phyloP scores from a whole-genome alignment of 2,329 filamentous ascomycete species.

The Verticillium longisporum region DNA sequence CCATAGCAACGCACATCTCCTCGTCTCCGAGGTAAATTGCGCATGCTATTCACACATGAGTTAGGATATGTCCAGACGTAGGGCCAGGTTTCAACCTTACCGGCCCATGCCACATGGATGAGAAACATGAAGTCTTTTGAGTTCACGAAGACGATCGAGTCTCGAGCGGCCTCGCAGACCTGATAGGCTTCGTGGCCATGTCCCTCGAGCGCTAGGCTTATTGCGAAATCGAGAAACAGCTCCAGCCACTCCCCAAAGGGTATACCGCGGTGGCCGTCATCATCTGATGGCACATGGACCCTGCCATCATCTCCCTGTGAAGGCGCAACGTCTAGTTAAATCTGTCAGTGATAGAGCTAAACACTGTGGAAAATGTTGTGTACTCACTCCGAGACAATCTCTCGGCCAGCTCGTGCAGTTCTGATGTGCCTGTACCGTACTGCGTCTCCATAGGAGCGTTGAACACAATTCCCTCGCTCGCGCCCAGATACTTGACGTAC shows the following conservation, averaged over 20 bases:
- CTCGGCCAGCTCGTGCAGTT: slow-evolving; percentile 49
- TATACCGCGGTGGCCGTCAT: slow-evolving; percentile 62
- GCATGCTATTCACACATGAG: slow-evolving; percentile 49
- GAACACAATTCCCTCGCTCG: slow-evolving; percentile 11
- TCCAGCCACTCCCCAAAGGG: slow-evolving; percentile 82
- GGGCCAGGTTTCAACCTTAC: slow-evolving; percentile 32
- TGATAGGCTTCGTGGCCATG: slow-evolving; percentile 69
- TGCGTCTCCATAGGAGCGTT: slow-evolving; percentile 9
- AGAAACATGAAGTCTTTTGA: slow-evolving; percentile 59
- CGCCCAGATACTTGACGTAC: slow-evolving; percentile 52
- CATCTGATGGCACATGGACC: slow-evolving; percentile 25
- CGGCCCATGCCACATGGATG: slow-evolving; percentile 72
- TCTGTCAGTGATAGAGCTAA: background rate
- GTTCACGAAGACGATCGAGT: slow-evolving; percentile 77
- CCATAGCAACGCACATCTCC: slow-evolving; percentile 63
- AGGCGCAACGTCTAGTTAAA: slow-evolving; percentile 23
- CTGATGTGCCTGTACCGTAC: slow-evolving; percentile 25
- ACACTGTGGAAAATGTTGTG: slow-evolving; percentile 17
- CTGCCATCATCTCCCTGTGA: slow-evolving; percentile 7
- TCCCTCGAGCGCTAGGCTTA: slow-evolving; percentile 63
- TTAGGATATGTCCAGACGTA: slow-evolving; percentile 4
- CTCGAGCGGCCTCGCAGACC: slow-evolving; percentile 68
- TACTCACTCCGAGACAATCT: slow-evolving; percentile 45
- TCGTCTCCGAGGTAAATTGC: slow-evolving; percentile 76
- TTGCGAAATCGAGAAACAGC: slow-evolving; percentile 80